These are phyloP conservation scores for Hypoxylon lienhwacheense DNA, from an alignment of 495 filamentous ascomycete species.

Conservation along the genomic window DNA sequence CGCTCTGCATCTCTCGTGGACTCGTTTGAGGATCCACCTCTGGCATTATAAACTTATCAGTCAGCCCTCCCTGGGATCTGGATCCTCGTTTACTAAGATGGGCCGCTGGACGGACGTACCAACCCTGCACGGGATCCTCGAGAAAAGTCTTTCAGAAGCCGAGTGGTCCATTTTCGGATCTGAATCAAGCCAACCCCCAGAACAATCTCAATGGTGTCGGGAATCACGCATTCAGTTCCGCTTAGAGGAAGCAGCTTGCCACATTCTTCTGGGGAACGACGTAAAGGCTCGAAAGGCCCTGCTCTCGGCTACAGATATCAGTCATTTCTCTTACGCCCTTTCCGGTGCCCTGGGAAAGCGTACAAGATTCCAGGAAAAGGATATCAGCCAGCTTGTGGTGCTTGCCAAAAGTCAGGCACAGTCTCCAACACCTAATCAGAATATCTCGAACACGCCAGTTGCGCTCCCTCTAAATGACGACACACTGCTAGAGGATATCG, in stretches of 20 bases:
- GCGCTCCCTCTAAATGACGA: constrained; percentile 84
- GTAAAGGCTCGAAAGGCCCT: constrained; percentile 72
- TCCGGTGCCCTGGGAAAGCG: constrained; percentile 87
- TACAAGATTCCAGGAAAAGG: constrained; percentile 88
- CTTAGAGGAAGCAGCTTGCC: constrained; percentile 78
- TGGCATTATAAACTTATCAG: constrained; percentile 87
- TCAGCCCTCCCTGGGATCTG: constrained; percentile 65
- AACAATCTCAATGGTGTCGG: constrained; percentile 34
- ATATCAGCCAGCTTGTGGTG: constrained; percentile 89
- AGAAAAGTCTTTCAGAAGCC: constrained; percentile 36
- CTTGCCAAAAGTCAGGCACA: constrained; percentile 70
- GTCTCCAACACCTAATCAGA: not conserved
- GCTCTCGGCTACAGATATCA: constrained; percentile 60
- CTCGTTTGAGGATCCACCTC: constrained; percentile 71
- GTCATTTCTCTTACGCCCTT: constrained; percentile 77
- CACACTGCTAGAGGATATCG: constrained; percentile 84
- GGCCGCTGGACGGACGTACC: constrained; percentile 54
- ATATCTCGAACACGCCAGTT: constrained; percentile 51
- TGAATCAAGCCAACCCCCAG: constrained; percentile 38
- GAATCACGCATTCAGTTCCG: constrained; percentile 64
- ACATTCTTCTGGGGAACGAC: constrained; percentile 85
- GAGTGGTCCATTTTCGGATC: constrained; percentile 33
- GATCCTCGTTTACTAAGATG: constrained; percentile 46
- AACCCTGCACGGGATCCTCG: constrained; percentile 52
- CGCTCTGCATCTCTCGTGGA: constrained; percentile 48